phyloP scores from a whole-genome alignment of 495 filamentous ascomycete genomes.

The Echria macrotheca region DNA sequence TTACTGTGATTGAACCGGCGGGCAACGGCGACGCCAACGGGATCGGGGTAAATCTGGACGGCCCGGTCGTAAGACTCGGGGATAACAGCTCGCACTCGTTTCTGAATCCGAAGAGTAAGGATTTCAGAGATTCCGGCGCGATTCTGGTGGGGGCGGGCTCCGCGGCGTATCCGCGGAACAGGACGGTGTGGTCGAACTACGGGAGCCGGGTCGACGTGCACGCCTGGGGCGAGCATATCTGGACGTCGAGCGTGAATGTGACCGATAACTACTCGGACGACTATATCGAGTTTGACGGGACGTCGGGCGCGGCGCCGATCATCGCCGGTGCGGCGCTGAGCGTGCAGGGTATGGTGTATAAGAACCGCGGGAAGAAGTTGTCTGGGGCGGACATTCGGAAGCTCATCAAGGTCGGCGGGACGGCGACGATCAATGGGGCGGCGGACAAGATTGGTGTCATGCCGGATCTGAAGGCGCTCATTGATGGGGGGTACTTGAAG shows the following conservation, averaged over 20 bases:
- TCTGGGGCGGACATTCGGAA: conserved; percentile 2
- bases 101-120: conserved; percentile 7
- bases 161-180: neutral
- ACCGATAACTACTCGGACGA: conserved; percentile 3
- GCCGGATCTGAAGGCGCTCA: conserved; percentile 7
- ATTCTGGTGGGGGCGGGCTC: conserved; percentile 15
- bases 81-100: neutral
- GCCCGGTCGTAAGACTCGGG: neutral
- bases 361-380: conserved; percentile 5
- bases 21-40: conserved; percentile 10
- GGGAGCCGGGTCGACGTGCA: conserved; percentile 17
- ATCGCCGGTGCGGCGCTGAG: conserved; percentile 12
- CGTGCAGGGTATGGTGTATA: conserved; percentile 13
- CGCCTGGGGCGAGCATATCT: conserved; percentile 15
- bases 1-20: conserved; percentile 17
- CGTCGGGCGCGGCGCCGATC: conserved; percentile 16
- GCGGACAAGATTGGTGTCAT: conserved; percentile 1
- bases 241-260: conserved; percentile 4
- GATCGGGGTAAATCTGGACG: conserved; percentile 12
- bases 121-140: conserved; percentile 20
- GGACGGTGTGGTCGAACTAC: conserved; percentile 5
- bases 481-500: conserved; percentile 6
- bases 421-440: neutral
- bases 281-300: conserved; percentile 10
- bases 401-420: conserved; percentile 6